Evolutionary conservation across 352 stramenopile genomes (phyloP).

Genomic region (Phytophthora syringae): DNA sequence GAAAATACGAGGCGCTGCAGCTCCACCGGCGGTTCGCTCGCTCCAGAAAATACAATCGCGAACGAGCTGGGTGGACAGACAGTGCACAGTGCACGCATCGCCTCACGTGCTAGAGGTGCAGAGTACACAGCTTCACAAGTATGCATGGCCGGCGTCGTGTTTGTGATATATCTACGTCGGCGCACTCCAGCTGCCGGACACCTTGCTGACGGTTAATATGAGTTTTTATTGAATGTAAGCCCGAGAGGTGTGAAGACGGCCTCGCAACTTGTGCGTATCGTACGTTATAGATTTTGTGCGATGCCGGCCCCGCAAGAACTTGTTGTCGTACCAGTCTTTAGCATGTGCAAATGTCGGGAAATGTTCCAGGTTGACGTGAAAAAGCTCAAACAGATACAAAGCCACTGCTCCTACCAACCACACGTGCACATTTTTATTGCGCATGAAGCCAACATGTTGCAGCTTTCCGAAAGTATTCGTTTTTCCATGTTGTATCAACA

Average conservation of each 20-base stretch:
- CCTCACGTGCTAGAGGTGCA: conserved; percentile 2
- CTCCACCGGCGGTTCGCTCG: too few species aligned
- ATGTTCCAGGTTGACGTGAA: conserved; percentile 6
- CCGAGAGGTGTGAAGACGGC: neutral
- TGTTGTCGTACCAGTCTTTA: conserved; percentile 4
- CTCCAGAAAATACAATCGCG: too few species aligned
- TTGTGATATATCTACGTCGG: conserved; percentile 4
- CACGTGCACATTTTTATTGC: conserved; percentile 16
- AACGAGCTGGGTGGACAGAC: too few species aligned
- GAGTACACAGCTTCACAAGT: conserved; percentile 5
- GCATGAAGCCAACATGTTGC: conserved; percentile 18
- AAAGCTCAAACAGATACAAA: conserved; percentile 16
- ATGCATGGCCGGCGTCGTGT: neutral
- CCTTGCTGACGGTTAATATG: conserved; percentile 11
- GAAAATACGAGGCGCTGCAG: too few species aligned
- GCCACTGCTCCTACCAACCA: conserved; percentile 10
- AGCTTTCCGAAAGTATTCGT: conserved; percentile 19
- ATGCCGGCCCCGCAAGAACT: conserved; percentile 7
- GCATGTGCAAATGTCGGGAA: conserved; percentile 3
- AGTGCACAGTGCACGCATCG: neutral
- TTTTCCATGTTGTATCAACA: conserved; percentile 24
- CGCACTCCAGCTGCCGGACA: neutral
- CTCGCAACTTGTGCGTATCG: conserved; percentile 13
- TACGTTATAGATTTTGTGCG: conserved; percentile 10
- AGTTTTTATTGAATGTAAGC: conserved; percentile 8